Evolutionary conservation across 768 basidiomycete genomes (phyloP).

Genomic region (Pulveroboletus frians): DNA sequence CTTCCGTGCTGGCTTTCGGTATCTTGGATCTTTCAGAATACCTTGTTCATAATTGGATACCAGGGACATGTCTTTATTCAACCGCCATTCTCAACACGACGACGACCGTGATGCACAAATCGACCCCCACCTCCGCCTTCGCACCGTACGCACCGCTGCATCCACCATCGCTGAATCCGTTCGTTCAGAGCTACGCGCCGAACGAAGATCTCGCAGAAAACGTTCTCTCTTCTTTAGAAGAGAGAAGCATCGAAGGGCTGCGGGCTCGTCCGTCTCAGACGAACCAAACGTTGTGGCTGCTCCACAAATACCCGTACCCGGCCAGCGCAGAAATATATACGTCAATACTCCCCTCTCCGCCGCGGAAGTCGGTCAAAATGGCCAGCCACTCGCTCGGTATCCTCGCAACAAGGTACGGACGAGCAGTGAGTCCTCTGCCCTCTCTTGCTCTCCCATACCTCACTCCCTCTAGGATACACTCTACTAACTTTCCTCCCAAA

Average conservation of each 20-base stretch:
- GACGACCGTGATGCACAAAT: constrained; percentile 63
- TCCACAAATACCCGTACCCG: constrained; percentile 43
- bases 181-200: constrained; percentile 66
- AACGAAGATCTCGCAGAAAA: constrained; percentile 49
- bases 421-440: constrained; percentile 58
- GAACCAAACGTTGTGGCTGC: constrained; percentile 13
- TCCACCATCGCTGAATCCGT: constrained; percentile 87
- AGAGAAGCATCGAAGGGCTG: constrained; percentile 38
- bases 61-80: constrained; percentile 34
- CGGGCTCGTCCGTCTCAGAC: constrained; percentile 30
- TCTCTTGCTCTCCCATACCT: neutral
- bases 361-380: constrained; percentile 59
- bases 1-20: constrained; percentile 30
- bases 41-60: constrained; percentile 12
- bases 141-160: constrained; percentile 90
- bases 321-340: constrained; percentile 68
- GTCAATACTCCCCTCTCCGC: constrained; percentile 68
- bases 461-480: constrained; percentile 67
- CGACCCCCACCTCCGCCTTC: constrained; percentile 82
- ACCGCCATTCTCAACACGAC: constrained; percentile 41
- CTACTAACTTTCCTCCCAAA: constrained; percentile 86
- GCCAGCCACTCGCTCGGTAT: constrained; percentile 79
- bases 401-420: constrained; percentile 91
- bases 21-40: constrained; percentile 4
- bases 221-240: constrained; percentile 57